A percentile compares a stretch with the other conserved stretches of the same genome.
Evolutionary conservation across 805 yeast species (phyloP).

Genomic region (Schwanniomyces occidentalis): DNA sequence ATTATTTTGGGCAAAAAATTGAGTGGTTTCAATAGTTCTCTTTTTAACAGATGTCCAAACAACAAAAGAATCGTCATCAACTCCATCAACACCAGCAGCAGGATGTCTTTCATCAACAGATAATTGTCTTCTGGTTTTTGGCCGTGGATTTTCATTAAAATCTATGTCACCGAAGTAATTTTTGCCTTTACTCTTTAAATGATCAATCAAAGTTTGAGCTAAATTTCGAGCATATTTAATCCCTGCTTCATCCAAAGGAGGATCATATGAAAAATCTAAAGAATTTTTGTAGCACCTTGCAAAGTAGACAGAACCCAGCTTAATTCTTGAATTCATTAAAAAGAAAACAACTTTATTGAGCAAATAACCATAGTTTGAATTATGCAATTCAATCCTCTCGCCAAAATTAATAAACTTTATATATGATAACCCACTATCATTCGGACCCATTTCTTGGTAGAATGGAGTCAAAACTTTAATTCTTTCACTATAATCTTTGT

Average conservation of each 20-base stretch:
- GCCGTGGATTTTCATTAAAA: conserved; percentile 1
- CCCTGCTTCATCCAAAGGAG: conserved; percentile 78
- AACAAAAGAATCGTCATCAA: conserved; percentile 60
- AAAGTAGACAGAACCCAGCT: conserved; percentile 87
- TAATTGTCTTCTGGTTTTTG: conserved; percentile 8
- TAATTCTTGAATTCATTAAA: conserved; percentile 85
- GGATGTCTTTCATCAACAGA: conserved; percentile 43
- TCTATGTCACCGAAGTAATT: conserved; percentile 20
- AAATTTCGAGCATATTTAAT: conserved; percentile 62
- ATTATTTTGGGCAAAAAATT: conserved; percentile 61
- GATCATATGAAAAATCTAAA: conserved; percentile 69
- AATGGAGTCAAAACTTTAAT: conserved; percentile 65
- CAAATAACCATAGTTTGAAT: conserved; percentile 83
- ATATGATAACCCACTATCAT: conserved; percentile 51
- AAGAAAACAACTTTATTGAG: conserved; percentile 89
- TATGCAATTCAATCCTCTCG: conserved; percentile 74
- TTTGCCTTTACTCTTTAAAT: conserved; percentile 37
- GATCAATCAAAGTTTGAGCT: conserved; percentile 52
- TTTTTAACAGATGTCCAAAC: conserved; percentile 96
- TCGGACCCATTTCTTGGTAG: conserved; percentile 70
- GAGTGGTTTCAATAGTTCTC: conserved; percentile 79
- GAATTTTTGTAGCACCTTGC: conserved; percentile 72
- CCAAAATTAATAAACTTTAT: conserved; percentile 92
- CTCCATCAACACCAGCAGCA: conserved; percentile 55
- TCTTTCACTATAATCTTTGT: conserved; percentile 72